Evolutionary conservation across 352 stramenopile genomes (phyloP), one percentile per base, ranked within the genome.

Genomic region (Chrysophaeum taylorii): DNA sequence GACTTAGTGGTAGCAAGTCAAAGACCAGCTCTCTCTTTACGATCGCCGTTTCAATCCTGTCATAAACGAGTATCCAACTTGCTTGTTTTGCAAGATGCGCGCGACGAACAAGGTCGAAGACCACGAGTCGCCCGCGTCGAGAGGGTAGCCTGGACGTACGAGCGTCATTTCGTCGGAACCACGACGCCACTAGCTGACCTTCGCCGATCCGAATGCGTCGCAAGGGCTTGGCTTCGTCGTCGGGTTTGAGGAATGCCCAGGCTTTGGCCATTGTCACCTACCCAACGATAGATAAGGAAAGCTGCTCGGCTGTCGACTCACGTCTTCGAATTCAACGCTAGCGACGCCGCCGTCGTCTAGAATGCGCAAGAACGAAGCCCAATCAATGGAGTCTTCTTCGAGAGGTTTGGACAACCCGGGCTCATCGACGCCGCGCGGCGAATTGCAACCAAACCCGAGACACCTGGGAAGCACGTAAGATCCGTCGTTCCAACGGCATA

Each of bases 301-400:
- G n/a, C n/a, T n/a, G n/a, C n/a, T n/a, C n/a, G n/a, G n/a, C n/a
- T n/a, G n/a, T n/a, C n/a, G n/a, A n/a, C n/a, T n/a, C n/a, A 63
- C 52, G 52, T 63, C 52, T 5, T 63, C 39, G 52, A 63, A 63
- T 23, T 63, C 52, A 15, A 63, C 52, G 33, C 52, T 7, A 5
- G 16, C 2, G 9, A 63, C 52, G 27, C 39, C 39, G 27, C 39
- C 39, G 27, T 7, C 52, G 27, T 63, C 52, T 15, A 63, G 12
- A 31, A 39, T 15, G 9, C 14, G 5, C 2, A 63, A 23, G 7
- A 39, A 9, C 33, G 36, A 2, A 25, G 36, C 7, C 25, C n/a
- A 63, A 2, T 9, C 9, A 2, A 33, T 63, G 27, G 52, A 63
- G n/a, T 35, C 52, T 31, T 63, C 52, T 25, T 63, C 52, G 9